Conservation (phyloP, 1,284 basidiomycete species). For the Ceratobasidium theobromae region DNA sequence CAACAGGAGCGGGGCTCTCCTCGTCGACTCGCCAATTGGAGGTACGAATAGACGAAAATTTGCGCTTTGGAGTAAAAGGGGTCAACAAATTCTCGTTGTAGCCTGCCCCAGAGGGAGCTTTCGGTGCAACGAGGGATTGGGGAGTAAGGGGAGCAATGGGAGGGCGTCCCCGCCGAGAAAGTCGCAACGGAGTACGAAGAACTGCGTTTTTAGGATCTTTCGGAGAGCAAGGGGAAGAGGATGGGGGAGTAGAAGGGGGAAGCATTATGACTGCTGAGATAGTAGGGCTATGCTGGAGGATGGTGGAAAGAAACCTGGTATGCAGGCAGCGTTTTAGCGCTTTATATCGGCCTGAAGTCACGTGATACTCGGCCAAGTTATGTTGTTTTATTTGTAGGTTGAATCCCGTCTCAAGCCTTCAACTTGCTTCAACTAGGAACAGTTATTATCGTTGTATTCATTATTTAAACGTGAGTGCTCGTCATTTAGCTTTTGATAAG, state of each 20-base stretch:
- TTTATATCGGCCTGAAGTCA: background rate
- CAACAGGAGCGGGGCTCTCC: background rate
- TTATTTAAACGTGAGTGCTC: too few species aligned
- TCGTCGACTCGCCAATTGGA: conserved; percentile 24
- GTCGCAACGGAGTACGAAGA: conserved; percentile 13
- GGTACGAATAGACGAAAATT: background rate
- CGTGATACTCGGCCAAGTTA: conserved; percentile 5
- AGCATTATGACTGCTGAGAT: background rate
- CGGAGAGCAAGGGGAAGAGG: conserved; percentile 7
- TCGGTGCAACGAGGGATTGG: background rate
- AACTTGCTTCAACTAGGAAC: too few species aligned
- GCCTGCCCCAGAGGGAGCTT: background rate
- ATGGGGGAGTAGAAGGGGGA: conserved; percentile 12
- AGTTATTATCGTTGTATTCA: too few species aligned
- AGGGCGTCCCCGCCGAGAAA: background rate
- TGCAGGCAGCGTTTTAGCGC: background rate
- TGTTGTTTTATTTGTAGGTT: background rate
- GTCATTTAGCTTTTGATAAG: too few species aligned
- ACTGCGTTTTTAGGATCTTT: background rate
- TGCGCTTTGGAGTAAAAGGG: background rate
- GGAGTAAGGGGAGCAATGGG: conserved; percentile 9
- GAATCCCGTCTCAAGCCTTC: background rate
- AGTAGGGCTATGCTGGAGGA: background rate
- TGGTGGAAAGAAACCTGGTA: background rate
- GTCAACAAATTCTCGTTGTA: background rate